A percentile compares a stretch with the other conserved stretches of the same genome.
Conservation (phyloP, 805 yeast species). For the Saccharomycopsis fibuligera region DNA sequence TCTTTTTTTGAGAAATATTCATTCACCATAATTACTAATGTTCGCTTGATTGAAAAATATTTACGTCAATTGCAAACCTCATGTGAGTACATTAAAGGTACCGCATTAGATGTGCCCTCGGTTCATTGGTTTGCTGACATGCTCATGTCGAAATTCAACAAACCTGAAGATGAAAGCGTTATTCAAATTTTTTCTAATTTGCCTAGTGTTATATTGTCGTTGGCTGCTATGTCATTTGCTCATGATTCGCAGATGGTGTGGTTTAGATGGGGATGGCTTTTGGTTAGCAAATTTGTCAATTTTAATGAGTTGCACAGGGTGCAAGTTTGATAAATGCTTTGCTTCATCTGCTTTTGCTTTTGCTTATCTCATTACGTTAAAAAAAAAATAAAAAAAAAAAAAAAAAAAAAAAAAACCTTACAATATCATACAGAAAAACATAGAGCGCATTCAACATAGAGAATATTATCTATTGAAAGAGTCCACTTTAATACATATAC, state of each 20-base stretch:
- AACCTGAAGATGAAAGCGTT: neutral
- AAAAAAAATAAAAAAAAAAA: neutral
- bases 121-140: neutral
- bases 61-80: neutral
- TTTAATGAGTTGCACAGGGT: conserved; percentile 52
- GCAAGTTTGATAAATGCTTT: neutral
- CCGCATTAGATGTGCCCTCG: neutral
- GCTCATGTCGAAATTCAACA: neutral
- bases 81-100: neutral
- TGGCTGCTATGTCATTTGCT: conserved; percentile 73
- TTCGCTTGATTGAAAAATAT: conserved; percentile 3
- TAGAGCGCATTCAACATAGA: neutral
- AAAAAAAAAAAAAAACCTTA: too few relatives aligned
- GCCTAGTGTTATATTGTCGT: conserved; percentile 28
- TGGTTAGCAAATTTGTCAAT: conserved; percentile 68
- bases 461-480: conserved; percentile 1
- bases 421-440: neutral
- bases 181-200: conserved; percentile 28
- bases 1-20: conserved; percentile 27
- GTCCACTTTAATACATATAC: too few relatives aligned
- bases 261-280: conserved; percentile 88
- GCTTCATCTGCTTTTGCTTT: neutral
- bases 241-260: conserved; percentile 91
- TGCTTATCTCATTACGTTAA: neutral
- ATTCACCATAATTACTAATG: conserved; percentile 14